These are phyloP conservation scores for Chaetomiaceae sp. DNA, from an alignment of 2,329 filamentous ascomycete genomes.

Conservation along the genomic window DNA sequence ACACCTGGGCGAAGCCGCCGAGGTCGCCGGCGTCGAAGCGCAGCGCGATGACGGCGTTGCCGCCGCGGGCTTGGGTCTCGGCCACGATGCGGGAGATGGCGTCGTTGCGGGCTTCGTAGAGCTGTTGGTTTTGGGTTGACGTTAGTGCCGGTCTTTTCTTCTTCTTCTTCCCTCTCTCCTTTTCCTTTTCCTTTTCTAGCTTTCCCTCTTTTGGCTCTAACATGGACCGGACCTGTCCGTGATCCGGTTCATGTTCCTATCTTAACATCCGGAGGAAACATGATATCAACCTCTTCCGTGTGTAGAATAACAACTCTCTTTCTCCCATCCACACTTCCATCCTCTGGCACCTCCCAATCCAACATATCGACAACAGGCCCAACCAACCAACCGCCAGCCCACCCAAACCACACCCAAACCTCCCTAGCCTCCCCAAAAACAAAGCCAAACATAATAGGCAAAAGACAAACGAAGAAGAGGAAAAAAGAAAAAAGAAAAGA, in stretches of 20 bases:
- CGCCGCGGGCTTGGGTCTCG: constrained; percentile 53
- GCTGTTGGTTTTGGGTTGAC: constrained; percentile 30
- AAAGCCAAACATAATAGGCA: neutral
- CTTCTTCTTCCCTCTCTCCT: too few relatives aligned
- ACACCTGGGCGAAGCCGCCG: constrained; percentile 53
- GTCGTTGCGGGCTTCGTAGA: constrained; percentile 55
- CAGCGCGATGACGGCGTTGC: constrained; percentile 56
- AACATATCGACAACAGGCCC: too few relatives aligned
- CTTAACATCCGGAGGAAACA: too few relatives aligned
- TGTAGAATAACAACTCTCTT: too few relatives aligned
- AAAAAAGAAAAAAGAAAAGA: neutral
- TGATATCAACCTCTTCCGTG: too few relatives aligned
- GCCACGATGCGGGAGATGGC: constrained; percentile 51
- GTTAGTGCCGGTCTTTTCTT: neutral
- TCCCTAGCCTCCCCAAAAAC: neutral
- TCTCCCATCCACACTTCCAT: too few relatives aligned
- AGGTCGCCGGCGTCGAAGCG: constrained; percentile 54
- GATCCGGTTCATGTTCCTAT: too few relatives aligned
- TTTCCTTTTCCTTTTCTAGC: too few relatives aligned
- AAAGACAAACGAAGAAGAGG: constrained; percentile 8
- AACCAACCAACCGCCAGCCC: too few relatives aligned
- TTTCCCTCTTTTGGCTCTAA: too few relatives aligned
- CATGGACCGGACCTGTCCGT: too few relatives aligned
- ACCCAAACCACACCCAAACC: neutral
- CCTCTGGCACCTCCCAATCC: too few relatives aligned